These are phyloP conservation scores for Gliomastix tumulicola DNA, from an alignment of 2,329 filamentous ascomycete species.

Conservation along the genomic window DNA sequence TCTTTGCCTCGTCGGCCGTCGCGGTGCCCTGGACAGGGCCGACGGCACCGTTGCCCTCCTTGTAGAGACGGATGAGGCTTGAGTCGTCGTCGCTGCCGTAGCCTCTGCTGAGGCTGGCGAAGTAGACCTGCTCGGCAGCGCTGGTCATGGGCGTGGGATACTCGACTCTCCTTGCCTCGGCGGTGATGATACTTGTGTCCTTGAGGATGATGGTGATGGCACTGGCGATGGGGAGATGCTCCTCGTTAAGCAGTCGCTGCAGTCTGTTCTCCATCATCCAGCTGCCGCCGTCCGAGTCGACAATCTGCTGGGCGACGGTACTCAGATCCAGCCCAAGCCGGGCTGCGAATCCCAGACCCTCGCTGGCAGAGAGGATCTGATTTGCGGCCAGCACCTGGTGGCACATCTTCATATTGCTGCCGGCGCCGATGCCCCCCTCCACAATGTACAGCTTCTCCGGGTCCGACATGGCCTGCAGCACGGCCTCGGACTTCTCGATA, in stretches of 20 bases:
- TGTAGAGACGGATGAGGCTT: slow-evolving; percentile 33
- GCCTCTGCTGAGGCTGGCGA: slow-evolving; percentile 51
- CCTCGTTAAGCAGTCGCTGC: slow-evolving; percentile 44
- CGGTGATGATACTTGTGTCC: slow-evolving; percentile 60
- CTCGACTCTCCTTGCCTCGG: slow-evolving; percentile 47
- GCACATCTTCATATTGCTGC: slow-evolving; percentile 62
- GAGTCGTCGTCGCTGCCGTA: slow-evolving; percentile 37
- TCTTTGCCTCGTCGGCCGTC: slow-evolving; percentile 24
- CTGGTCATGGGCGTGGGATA: slow-evolving; percentile 57
- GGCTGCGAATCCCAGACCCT: slow-evolving; percentile 53
- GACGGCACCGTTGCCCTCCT: slow-evolving; percentile 24
- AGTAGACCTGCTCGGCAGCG: slow-evolving; percentile 59
- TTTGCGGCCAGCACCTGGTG: slow-evolving; percentile 60
- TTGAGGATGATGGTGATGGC: slow-evolving; percentile 55
- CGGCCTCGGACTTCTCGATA: slow-evolving; percentile 46
- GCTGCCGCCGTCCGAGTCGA: slow-evolving; percentile 42
- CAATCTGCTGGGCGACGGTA: slow-evolving; percentile 32
- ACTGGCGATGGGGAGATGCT: slow-evolving; percentile 48
- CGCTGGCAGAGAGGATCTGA: slow-evolving; percentile 53
- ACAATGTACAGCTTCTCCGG: slow-evolving; percentile 55
- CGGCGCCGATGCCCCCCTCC: slow-evolving; percentile 51
- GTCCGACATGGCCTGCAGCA: slow-evolving; percentile 59
- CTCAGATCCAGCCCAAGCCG: slow-evolving; percentile 44
- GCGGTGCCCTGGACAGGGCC: slow-evolving; percentile 16
- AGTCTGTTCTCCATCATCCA: slow-evolving; percentile 58